Conservation (phyloP, 202 grass and related monocot genomes). For the Schoenoplectus triqueter region DNA sequence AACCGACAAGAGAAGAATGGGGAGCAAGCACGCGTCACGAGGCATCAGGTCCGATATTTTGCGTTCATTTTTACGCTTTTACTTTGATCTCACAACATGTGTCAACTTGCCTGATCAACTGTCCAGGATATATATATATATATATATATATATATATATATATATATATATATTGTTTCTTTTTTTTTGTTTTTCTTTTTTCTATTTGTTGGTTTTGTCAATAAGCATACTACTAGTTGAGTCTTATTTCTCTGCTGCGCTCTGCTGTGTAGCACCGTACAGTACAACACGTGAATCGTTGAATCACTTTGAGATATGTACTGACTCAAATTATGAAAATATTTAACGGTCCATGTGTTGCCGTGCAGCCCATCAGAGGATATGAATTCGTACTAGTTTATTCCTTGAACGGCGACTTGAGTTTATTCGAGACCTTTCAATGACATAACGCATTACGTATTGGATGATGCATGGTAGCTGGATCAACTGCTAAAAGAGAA, state of each 20-base stretch:
- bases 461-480: background rate
- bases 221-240: background rate
- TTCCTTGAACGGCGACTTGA: background rate
- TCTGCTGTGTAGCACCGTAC: no score
- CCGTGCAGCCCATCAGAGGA: no score
- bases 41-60: constrained; percentile 21
- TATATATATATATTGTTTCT: no score
- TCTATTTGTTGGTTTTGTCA: background rate
- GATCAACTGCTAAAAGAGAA: background rate
- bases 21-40: constrained; percentile 18
- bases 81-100: constrained; percentile 20
- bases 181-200: background rate
- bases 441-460: constrained; percentile 5
- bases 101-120: constrained; percentile 20
- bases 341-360: no score
- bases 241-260: no score
- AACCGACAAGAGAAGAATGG: constrained; percentile 18
- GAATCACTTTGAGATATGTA: no score
- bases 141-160: no score
- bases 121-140: background rate
- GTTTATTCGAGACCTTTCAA: background rate
- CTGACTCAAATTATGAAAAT: no score
- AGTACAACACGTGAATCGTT: no score
- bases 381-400: background rate
- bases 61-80: background rate